phyloP scores from a whole-genome alignment of 2,329 filamentous ascomycete genomes.

The Trichoderma semiorbis region DNA sequence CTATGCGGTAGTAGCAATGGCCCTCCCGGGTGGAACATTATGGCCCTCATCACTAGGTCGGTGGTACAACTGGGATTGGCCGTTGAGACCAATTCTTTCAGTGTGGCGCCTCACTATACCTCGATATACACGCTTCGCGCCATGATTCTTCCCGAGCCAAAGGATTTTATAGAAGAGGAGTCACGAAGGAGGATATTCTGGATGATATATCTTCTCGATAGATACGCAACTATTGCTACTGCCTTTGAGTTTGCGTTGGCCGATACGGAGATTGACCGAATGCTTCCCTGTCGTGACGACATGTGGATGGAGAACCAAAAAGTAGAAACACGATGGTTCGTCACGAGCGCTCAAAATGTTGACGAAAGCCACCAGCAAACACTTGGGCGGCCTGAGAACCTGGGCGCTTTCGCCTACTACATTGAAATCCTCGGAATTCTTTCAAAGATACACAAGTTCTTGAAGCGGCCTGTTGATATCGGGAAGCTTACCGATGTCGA shows the following conservation, averaged over 20 bases:
- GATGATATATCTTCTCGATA: constrained; percentile 89
- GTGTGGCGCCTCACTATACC: constrained; percentile 72
- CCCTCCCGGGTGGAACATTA: constrained; percentile 86
- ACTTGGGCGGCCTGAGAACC: constrained; percentile 69
- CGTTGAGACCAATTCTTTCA: constrained; percentile 75
- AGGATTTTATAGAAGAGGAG: constrained; percentile 87
- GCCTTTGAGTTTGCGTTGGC: constrained; percentile 89
- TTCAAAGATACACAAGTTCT: constrained; percentile 81
- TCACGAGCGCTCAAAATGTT: constrained; percentile 43
- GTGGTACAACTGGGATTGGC: constrained; percentile 85
- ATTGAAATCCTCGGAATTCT: constrained; percentile 86
- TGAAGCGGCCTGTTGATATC: constrained; percentile 88
- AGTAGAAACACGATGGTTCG: constrained; percentile 83
- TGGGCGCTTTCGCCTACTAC: constrained; percentile 86
- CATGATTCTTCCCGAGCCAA: constrained; percentile 77
- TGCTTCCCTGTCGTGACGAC: constrained; percentile 82
- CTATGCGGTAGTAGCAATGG: constrained; percentile 84
- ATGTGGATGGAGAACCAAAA: constrained; percentile 79
- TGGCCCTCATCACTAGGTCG: constrained; percentile 82
- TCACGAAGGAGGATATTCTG: constrained; percentile 81
- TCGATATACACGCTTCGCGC: constrained; percentile 88
- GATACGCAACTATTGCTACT: constrained; percentile 86
- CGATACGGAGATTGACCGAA: constrained; percentile 85
- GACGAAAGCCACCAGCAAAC: constrained; percentile 54
- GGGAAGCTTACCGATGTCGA: constrained; percentile 80